phyloP scores from a whole-genome alignment of 2,329 filamentous ascomycete species.

The Chaetomiaceae sp. region DNA sequence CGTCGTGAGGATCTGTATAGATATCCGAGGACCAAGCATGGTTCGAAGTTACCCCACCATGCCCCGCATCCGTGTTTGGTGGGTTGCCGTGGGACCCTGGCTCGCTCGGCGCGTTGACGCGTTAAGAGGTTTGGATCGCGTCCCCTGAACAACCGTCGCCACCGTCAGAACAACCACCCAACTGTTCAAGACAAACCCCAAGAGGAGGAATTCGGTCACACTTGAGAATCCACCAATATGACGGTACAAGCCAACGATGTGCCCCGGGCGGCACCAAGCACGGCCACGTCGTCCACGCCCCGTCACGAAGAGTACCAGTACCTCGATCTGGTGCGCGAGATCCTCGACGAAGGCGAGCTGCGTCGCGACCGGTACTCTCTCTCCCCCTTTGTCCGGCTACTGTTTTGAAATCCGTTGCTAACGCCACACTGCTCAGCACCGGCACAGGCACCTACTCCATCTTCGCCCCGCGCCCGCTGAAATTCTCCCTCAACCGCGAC shows the following conservation, averaged over 20 bases:
- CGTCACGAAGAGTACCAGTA: conserved; percentile 90
- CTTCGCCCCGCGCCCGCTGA: conserved; percentile 80
- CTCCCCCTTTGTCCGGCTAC: not conserved
- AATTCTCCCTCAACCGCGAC: conserved; percentile 69
- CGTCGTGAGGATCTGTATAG: no score
- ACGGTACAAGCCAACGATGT: conserved; percentile 12
- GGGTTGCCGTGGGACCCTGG: not conserved
- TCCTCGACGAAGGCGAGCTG: conserved; percentile 76
- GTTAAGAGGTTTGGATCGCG: not conserved
- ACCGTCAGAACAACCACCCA: no score
- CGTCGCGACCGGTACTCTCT: conserved; percentile 70
- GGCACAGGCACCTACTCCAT: conserved; percentile 88
- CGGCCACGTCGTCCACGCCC: not conserved
- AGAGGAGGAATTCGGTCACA: not conserved
- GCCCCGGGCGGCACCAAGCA: conserved; percentile 2
- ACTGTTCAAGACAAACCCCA: not conserved
- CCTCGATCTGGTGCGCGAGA: conserved; percentile 78
- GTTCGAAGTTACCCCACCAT: no score
- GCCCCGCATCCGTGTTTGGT: no score
- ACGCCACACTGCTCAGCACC: conserved; percentile 50
- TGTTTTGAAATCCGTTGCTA: not conserved
- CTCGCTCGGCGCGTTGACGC: not conserved
- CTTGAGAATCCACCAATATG: conserved; percentile 6
- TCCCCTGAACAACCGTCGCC: not conserved
- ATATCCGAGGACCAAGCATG: no score